These are phyloP conservation scores for Rhizopus sp. DNA, from an alignment of 371 early-diverging fungal species.

Conservation along the genomic window DNA sequence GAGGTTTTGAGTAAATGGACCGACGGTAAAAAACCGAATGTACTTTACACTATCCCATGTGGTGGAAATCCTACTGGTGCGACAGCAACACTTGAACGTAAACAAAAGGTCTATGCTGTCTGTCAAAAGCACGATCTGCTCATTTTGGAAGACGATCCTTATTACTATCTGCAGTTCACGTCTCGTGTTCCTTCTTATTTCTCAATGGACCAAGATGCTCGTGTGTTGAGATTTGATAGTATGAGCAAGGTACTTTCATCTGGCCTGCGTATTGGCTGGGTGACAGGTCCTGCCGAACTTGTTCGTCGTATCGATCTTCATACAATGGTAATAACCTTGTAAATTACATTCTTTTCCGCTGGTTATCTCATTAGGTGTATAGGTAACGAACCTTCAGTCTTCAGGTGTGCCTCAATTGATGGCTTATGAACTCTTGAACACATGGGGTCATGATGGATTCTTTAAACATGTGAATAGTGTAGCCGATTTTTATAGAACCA, in stretches of 20 bases:
- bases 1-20: slow-evolving; percentile 54
- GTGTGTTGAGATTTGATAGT: slow-evolving; percentile 84
- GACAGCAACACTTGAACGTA: slow-evolving; percentile 62
- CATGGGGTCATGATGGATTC: slow-evolving; percentile 71
- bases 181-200: slow-evolving; percentile 65
- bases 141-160: slow-evolving; percentile 82
- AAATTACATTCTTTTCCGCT: neutral
- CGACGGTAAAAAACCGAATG: slow-evolving; percentile 40
- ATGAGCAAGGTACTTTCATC: slow-evolving; percentile 80
- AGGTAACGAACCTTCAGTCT: slow-evolving; percentile 73
- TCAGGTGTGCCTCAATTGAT: slow-evolving; percentile 75
- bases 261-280: slow-evolving; percentile 82
- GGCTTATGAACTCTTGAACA: slow-evolving; percentile 56
- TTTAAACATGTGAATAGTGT: slow-evolving; percentile 62
- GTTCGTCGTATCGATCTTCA: slow-evolving; percentile 74
- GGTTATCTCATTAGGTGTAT: neutral
- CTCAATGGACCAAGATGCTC: slow-evolving; percentile 76
- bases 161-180: slow-evolving; percentile 66
- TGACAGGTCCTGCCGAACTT: slow-evolving; percentile 69
- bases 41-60: slow-evolving; percentile 62
- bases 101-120: slow-evolving; percentile 62
- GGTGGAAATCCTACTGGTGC: slow-evolving; percentile 79
- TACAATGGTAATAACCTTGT: slow-evolving; percentile 45
- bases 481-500: slow-evolving; percentile 60
- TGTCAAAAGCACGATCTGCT: slow-evolving; percentile 60